Conservation (phyloP, 805 yeast species). For the Metschnikowia lochheadii region DNA sequence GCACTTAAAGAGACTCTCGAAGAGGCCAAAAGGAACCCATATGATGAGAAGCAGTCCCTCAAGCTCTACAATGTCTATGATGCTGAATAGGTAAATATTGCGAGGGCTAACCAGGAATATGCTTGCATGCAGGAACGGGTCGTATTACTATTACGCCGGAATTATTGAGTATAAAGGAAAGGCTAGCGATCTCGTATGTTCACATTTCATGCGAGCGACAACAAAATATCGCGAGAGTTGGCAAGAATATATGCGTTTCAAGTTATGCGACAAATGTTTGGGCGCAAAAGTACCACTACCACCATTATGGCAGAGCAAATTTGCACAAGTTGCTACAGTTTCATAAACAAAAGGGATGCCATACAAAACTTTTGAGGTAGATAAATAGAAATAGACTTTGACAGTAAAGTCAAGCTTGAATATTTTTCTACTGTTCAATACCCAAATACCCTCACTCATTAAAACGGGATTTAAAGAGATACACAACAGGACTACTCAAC, state of each 20-base stretch:
- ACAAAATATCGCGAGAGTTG: neutral
- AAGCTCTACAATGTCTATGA: conserved; percentile 11
- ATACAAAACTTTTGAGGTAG: neutral
- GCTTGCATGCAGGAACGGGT: neutral
- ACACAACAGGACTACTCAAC: neutral
- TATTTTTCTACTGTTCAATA: neutral
- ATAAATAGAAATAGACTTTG: neutral
- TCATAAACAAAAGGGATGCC: neutral
- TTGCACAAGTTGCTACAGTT: neutral
- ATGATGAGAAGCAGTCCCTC: conserved; percentile 6
- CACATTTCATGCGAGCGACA: neutral
- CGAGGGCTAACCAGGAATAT: too few relatives aligned
- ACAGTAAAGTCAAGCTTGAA: neutral
- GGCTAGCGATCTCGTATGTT: too few relatives aligned
- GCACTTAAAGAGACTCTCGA: conserved; percentile 15
- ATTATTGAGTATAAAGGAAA: neutral
- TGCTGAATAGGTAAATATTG: neutral
- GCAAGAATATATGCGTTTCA: neutral
- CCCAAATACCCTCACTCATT: neutral
- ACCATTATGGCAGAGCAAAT: neutral
- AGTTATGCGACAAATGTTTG: neutral
- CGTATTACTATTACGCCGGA: neutral
- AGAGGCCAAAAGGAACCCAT: conserved; percentile 16
- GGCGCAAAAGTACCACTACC: neutral
- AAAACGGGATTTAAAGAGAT: neutral